Evolutionary conservation across 768 basidiomycete genomes (phyloP).

Genomic region (Rubroboletus pulcherrimus): DNA sequence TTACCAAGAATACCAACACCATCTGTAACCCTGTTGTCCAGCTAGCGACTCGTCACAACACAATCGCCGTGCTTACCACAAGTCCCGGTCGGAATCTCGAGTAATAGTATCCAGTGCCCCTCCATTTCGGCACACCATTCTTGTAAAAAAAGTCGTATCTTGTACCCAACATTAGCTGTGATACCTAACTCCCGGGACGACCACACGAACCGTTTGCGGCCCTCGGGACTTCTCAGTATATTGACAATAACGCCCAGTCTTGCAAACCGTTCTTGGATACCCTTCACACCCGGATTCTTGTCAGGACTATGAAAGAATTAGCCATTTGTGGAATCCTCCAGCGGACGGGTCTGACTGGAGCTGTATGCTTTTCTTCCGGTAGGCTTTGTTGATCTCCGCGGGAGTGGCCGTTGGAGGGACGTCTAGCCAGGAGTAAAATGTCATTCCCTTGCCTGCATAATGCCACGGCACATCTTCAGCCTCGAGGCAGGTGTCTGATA

Average conservation of each 20-base stretch:
- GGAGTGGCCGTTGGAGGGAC: slow-evolving; percentile 70
- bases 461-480: slow-evolving; percentile 1
- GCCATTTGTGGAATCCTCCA: not conserved
- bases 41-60: not conserved
- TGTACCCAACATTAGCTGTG: slow-evolving; percentile 2
- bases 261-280: slow-evolving; percentile 86
- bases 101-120: slow-evolving; percentile 96
- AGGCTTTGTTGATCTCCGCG: slow-evolving; percentile 81
- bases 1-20: slow-evolving; percentile 71
- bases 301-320: slow-evolving; percentile 63
- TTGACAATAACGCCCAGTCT: slow-evolving; percentile 80
- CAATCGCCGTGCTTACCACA: slow-evolving; percentile 43
- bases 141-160: slow-evolving; percentile 95
- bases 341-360: slow-evolving; percentile 67
- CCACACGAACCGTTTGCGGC: slow-evolving; percentile 65
- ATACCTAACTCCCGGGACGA: not conserved
- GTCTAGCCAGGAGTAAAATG: slow-evolving; percentile 93
- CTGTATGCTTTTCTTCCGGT: slow-evolving; percentile 84
- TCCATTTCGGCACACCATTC: slow-evolving; percentile 96
- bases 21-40: slow-evolving; percentile 39
- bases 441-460: slow-evolving; percentile 72
- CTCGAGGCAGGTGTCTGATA: not conserved
- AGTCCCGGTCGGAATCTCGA: slow-evolving; percentile 93
- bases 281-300: slow-evolving; percentile 86
- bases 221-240: slow-evolving; percentile 74